Conservation (phyloP, 148 eudicot genomes). For the Vaccinium myrtillus region DNA sequence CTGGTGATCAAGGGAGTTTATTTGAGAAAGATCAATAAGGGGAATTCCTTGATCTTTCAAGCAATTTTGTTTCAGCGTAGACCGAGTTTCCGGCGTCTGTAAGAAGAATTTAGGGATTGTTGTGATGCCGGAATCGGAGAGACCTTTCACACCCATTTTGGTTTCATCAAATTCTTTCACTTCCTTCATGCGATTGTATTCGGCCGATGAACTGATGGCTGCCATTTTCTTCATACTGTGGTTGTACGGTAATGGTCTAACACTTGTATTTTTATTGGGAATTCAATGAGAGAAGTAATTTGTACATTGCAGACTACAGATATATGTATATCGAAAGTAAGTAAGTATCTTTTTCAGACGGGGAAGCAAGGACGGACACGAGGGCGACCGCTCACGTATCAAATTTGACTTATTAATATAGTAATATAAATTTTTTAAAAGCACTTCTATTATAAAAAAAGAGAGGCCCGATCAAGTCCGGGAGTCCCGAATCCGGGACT, state of each 20-base stretch:
- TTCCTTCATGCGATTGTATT: conserved; percentile 24
- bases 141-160: conserved; percentile 31
- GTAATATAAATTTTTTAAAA: no score
- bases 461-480: no score
- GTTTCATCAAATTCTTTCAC: conserved; percentile 27
- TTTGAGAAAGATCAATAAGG: conserved; percentile 15
- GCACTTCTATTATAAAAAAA: no score
- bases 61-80: conserved; percentile 10
- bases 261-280: not conserved
- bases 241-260: not conserved
- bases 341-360: no score
- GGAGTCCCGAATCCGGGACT: no score
- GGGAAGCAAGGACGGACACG: no score
- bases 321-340: no score
- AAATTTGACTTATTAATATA: no score
- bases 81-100: conserved; percentile 20
- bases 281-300: not conserved
- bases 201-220: not conserved
- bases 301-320: no score
- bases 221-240: not conserved
- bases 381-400: no score
- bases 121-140: conserved; percentile 26
- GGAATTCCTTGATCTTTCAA: not conserved
- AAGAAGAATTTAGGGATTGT: conserved; percentile 26
- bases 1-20: not conserved